These are phyloP conservation scores for Ceratocystis harringtonii DNA, from an alignment of 2,329 filamentous ascomycete species.

Conservation along the genomic window DNA sequence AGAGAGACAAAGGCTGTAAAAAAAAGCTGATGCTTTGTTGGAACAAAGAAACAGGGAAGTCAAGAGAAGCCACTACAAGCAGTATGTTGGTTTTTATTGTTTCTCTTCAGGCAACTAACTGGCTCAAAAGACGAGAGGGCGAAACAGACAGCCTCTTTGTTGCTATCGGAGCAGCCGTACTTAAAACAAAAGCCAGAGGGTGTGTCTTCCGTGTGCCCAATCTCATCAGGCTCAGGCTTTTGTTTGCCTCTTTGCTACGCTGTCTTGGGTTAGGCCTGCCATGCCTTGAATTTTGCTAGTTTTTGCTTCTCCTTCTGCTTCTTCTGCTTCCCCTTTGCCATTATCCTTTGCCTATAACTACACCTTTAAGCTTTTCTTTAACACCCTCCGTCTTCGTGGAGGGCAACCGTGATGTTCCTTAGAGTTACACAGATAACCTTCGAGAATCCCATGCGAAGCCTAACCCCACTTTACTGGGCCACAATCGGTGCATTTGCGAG, in stretches of 20 bases:
- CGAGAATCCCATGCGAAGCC: neutral
- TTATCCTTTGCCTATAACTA: neutral
- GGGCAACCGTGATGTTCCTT: neutral
- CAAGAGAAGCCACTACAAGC: neutral
- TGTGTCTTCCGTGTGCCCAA: neutral
- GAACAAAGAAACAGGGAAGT: neutral
- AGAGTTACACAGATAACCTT: neutral
- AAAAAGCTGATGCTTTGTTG: neutral
- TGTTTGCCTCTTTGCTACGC: no score
- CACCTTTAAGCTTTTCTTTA: neutral
- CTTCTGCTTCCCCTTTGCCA: no score
- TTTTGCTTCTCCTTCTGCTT: no score
- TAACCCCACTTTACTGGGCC: neutral
- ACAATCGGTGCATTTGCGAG: no score
- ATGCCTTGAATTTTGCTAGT: neutral
- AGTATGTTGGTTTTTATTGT: neutral
- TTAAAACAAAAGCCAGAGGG: neutral
- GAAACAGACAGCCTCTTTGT: neutral
- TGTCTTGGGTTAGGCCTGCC: no score
- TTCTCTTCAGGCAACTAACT: neutral
- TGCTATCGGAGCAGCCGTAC: neutral
- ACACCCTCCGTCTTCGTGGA: neutral
- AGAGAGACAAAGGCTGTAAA: neutral
- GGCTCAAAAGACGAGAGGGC: neutral
- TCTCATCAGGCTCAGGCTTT: neutral